Percentiles rank a stretch among this genome's conserved stretches.
phyloP scores from a whole-genome alignment of 2,329 filamentous ascomycete species.

The Phialophora tarda region DNA sequence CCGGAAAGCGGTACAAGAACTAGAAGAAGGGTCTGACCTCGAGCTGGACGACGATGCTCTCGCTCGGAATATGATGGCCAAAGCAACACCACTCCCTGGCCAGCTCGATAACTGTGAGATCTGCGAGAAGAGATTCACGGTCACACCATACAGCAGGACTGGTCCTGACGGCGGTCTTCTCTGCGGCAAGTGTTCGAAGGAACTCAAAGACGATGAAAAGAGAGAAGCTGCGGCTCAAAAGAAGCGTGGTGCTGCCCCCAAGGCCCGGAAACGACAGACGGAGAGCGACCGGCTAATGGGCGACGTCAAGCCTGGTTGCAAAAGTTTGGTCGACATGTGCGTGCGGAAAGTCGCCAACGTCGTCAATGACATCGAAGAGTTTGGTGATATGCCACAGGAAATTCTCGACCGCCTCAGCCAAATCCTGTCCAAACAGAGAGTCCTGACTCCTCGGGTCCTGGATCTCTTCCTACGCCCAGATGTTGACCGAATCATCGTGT shows the following conservation, averaged over 20 bases:
- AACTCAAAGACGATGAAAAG: conserved; percentile 70
- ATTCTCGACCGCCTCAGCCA: conserved; percentile 65
- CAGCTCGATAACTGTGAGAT: conserved; percentile 87
- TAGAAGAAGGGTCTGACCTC: conserved; percentile 46
- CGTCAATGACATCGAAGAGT: conserved; percentile 67
- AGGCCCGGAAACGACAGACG: conserved; percentile 71
- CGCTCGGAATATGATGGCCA: conserved; percentile 60
- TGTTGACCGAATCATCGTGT: conserved; percentile 62
- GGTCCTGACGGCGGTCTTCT: conserved; percentile 85
- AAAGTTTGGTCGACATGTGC: conserved; percentile 60
- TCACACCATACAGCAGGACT: conserved; percentile 84
- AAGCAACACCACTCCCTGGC: conserved; percentile 68
- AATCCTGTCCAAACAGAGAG: conserved; percentile 68
- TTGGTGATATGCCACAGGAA: conserved; percentile 65
- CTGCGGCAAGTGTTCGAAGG: conserved; percentile 79
- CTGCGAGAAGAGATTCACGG: conserved; percentile 87
- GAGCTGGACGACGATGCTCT: conserved; percentile 48
- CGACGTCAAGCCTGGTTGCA: conserved; percentile 51
- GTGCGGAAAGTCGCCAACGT: conserved; percentile 67
- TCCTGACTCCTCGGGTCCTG: conserved; percentile 56
- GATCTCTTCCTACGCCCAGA: conserved; percentile 59
- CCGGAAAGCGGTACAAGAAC: conserved; percentile 53
- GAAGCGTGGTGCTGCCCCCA: conserved; percentile 61
- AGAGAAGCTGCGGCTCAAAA: conserved; percentile 63
- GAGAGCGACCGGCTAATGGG: conserved; percentile 88